Percentiles rank a stretch among this genome's conserved stretches.
phyloP scores from a whole-genome alignment of 306 rosid species.

The Carpinus fangiana region DNA sequence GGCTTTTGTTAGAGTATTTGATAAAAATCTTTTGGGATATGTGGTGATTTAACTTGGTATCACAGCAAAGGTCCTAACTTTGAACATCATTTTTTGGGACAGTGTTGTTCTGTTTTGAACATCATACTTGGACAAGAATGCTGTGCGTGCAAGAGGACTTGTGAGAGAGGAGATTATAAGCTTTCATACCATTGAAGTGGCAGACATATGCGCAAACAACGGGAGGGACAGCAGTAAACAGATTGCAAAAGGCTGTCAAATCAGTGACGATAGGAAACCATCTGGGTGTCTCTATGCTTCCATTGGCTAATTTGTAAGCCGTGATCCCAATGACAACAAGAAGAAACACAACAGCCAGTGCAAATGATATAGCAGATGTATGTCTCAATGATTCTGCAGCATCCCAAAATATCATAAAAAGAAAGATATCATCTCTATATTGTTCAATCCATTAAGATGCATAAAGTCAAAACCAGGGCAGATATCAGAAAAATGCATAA shows the following conservation, averaged over 20 bases:
- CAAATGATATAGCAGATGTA: slow-evolving; percentile 40
- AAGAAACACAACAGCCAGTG: slow-evolving; percentile 44
- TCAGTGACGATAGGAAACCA: slow-evolving; percentile 32
- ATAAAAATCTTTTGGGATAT: no score
- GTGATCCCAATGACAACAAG: slow-evolving; percentile 37
- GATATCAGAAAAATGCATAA: no score
- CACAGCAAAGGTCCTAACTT: no score
- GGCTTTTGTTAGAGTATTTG: no score
- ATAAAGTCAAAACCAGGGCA: no score
- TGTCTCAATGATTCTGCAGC: slow-evolving; percentile 45
- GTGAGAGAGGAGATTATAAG: background rate
- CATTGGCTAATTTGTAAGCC: slow-evolving; percentile 28
- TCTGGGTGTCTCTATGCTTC: slow-evolving; percentile 38
- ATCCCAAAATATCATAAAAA: slow-evolving; percentile 3
- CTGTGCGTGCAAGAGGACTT: background rate
- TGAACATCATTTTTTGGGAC: no score
- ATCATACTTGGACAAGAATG: background rate
- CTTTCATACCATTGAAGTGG: slow-evolving; percentile 45
- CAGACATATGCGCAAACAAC: slow-evolving; percentile 45
- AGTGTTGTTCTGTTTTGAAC: no score
- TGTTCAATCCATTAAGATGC: no score
- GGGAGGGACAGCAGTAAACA: slow-evolving; percentile 40
- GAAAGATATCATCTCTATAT: background rate
- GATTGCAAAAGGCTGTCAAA: slow-evolving; percentile 34
- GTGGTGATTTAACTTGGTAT: no score